phyloP scores from a whole-genome alignment of 306 rosid genomes.

The Quercus robur region DNA sequence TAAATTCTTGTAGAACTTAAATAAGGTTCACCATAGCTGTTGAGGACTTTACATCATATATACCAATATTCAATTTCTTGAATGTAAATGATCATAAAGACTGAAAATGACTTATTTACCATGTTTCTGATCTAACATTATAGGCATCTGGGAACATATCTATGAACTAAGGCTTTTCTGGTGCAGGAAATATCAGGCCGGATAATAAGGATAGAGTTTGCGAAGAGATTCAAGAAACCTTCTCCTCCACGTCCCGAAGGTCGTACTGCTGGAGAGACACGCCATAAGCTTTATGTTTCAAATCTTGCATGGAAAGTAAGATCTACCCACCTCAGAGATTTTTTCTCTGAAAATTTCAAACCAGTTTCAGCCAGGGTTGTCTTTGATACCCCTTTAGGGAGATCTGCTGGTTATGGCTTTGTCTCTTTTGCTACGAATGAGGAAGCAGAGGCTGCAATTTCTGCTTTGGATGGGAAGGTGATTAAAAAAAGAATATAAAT shows the following conservation, averaged over 20 bases:
- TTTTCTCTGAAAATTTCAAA: constrained; percentile 62
- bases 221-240: constrained; percentile 75
- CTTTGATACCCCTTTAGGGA: constrained; percentile 61
- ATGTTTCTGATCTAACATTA: constrained; percentile 8
- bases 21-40: background rate
- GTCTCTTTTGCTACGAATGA: constrained; percentile 69
- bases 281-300: constrained; percentile 57
- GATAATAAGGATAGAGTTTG: constrained; percentile 57
- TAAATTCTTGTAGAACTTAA: background rate
- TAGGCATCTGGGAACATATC: constrained; percentile 3
- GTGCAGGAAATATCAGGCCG: constrained; percentile 73
- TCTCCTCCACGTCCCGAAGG: constrained; percentile 48
- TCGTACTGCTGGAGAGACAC: constrained; percentile 50
- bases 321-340: constrained; percentile 65
- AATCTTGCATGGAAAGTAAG: constrained; percentile 86
- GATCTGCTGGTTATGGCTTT: constrained; percentile 79
- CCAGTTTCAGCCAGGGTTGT: constrained; percentile 86
- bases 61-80: background rate
- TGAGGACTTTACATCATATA: background rate
- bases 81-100: background rate
- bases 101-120: background rate
- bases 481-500: constrained; percentile 4
- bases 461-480: constrained; percentile 82
- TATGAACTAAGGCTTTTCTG: constrained; percentile 24
- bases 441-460: constrained; percentile 77